Percentiles rank a stretch among this genome's conserved stretches.
Conservation (phyloP, 2,329 filamentous ascomycete species). For the Pseudodiploospora longispora region DNA sequence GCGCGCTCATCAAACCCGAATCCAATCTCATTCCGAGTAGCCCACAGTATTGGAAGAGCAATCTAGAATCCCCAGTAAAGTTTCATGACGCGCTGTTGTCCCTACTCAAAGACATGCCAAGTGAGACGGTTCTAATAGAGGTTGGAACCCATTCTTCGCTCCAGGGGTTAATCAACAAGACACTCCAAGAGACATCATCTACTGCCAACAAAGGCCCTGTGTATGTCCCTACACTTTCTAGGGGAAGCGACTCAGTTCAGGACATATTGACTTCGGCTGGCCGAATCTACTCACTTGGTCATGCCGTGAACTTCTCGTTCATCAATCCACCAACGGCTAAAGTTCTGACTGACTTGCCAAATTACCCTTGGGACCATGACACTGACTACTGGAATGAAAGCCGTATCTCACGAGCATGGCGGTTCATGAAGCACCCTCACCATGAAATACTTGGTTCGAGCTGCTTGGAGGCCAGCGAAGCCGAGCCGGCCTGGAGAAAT, state of each 20-base stretch:
- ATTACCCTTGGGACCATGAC: conserved; percentile 18
- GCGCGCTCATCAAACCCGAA: neutral
- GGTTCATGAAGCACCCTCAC: conserved; percentile 11
- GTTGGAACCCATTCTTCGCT: conserved; percentile 20
- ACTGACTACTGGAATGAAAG: conserved; percentile 15
- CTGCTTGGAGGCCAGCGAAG: conserved; percentile 19
- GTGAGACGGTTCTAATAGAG: conserved; percentile 12
- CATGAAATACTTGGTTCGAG: conserved; percentile 24
- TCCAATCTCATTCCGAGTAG: neutral
- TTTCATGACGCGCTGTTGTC: conserved; percentile 7
- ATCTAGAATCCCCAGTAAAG: conserved; percentile 9
- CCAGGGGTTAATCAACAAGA: conserved; percentile 15
- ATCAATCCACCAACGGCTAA: neutral
- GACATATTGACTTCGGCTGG: conserved; percentile 10
- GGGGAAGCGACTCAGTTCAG: conserved; percentile 8
- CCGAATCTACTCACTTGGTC: conserved; percentile 9
- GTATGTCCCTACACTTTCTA: conserved; percentile 13
- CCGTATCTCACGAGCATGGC: conserved; percentile 15
- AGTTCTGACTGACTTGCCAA: conserved; percentile 28
- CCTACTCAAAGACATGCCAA: conserved; percentile 6
- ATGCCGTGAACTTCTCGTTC: conserved; percentile 7
- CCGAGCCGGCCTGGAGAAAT: conserved; percentile 32
- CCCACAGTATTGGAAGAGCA: conserved; percentile 8
- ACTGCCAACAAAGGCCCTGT: conserved; percentile 8
- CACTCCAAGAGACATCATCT: conserved; percentile 6